phyloP scores from a whole-genome alignment of 257 asterid genomes.

The Fraxinus cuspidata region DNA sequence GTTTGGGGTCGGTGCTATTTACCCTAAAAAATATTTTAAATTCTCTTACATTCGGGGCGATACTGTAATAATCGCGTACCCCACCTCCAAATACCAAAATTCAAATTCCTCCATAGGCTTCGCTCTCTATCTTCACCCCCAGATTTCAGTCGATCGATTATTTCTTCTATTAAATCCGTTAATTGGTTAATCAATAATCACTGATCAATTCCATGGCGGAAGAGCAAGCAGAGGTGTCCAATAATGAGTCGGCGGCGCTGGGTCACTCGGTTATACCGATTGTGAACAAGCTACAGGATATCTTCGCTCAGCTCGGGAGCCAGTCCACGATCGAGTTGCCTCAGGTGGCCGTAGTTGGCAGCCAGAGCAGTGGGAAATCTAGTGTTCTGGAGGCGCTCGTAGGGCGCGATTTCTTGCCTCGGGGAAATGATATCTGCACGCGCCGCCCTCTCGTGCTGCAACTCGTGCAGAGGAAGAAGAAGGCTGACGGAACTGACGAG shows the following conservation, averaged over 20 bases:
- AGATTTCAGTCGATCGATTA: slow-evolving; percentile 27
- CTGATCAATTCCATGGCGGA: slow-evolving; percentile 7
- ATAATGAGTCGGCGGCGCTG: slow-evolving; percentile 35
- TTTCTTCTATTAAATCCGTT: background rate
- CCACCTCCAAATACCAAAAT: slow-evolving; percentile 7
- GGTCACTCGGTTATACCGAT: slow-evolving; percentile 54
- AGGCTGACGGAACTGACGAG: slow-evolving; percentile 33
- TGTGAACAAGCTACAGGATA: slow-evolving; percentile 56
- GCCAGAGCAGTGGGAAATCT: slow-evolving; percentile 65
- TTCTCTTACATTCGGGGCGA: background rate
- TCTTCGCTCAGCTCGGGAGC: slow-evolving; percentile 50
- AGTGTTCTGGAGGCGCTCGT: slow-evolving; percentile 62
- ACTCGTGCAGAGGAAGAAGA: slow-evolving; percentile 40
- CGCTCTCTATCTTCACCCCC: slow-evolving; percentile 25
- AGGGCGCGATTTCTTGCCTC: slow-evolving; percentile 65
- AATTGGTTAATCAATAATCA: background rate
- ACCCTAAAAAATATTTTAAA: no score
- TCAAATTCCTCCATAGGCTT: slow-evolving; percentile 35
- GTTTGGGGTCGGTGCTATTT: no score
- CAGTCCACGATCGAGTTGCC: slow-evolving; percentile 54
- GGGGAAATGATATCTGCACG: slow-evolving; percentile 58
- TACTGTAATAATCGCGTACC: slow-evolving; percentile 4
- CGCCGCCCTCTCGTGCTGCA: slow-evolving; percentile 58
- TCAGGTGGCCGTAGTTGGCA: slow-evolving; percentile 65
- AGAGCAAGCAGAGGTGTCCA: slow-evolving; percentile 22